Base-by-base conservation (phyloP, 169 alveolate genomes). In the Cryptosporidium felis region DNA sequence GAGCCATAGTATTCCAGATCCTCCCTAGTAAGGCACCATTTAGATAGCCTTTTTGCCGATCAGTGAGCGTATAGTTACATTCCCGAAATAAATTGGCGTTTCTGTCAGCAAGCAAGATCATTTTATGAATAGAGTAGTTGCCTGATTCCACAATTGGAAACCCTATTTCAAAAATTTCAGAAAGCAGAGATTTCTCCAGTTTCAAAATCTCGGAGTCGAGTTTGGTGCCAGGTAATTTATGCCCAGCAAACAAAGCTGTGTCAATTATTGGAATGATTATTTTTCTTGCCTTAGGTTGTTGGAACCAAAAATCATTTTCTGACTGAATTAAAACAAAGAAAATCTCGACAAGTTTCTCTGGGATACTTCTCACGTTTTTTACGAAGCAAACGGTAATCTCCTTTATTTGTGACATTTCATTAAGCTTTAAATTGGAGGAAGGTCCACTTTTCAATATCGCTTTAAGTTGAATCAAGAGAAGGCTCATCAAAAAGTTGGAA, bases 91-190 rank as follows among this genome's bases (percentile, higher is more conserved):
- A 6, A 23, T 65, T 42, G 12, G 32, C 18, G 41, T 47, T 65
- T 5, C 81, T 65, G 1, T 65, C 81, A 45, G 49, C 14, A 14
- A 65, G 38, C 26, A 65, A 18, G 8, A 44, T 18, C 30, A 46
- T 28, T 26, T 65, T 65, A 45, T 28, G n/a, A 9, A 26, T 47
- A 23, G 81, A 65, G 16, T 4, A 47, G 6, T 18, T 47, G 23
- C 0, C 23, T 8, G 0, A 47, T 8, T 47, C 59, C 59, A 47
- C 23, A 18, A 18, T 18, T 47, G 18, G 23, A 47, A 47, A 47
- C 59, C 18, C 1, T 0, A 0, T 47, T 47, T 5, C 30, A 56
- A 56, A 56, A 28, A 56, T 12, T 28, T 56, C 10, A 16, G 45
- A 8, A 8, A 16, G 1, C 30, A 16, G 59, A 65, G 36, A 6